Percentiles rank a stretch among this genome's conserved stretches.
phyloP scores from a whole-genome alignment of 2,329 filamentous ascomycete genomes.

The Colletotrichum acutatum region DNA sequence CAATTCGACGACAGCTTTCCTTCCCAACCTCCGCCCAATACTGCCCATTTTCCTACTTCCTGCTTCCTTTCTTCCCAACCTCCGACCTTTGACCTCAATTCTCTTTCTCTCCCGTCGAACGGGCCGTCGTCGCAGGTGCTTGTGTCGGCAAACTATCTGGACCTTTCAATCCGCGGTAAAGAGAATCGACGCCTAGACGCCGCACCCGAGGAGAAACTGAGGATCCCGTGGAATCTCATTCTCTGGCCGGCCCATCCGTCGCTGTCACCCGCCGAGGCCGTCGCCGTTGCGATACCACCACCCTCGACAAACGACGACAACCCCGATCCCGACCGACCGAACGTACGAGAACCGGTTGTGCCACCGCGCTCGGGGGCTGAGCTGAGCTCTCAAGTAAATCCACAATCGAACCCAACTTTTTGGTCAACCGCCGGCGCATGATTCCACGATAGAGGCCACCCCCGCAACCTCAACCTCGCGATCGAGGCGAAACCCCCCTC shows the following conservation, averaged over 20 bases:
- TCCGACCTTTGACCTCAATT: no score
- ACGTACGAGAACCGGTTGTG: not conserved
- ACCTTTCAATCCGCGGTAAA: not conserved
- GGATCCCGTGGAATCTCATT: not conserved
- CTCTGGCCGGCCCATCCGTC: not conserved
- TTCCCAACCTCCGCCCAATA: constrained; percentile 1
- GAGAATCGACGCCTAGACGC: not conserved
- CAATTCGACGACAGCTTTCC: not conserved
- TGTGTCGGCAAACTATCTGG: not conserved
- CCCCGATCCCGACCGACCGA: not conserved
- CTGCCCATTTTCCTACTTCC: not conserved
- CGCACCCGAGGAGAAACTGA: not conserved
- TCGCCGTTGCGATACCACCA: not conserved
- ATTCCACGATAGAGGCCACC: constrained; percentile 19
- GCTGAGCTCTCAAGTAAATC: not conserved
- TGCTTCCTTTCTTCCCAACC: not conserved
- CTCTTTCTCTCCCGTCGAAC: not conserved
- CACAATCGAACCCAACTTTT: not conserved
- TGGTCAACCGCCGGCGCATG: constrained; percentile 11
- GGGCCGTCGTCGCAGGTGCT: not conserved
- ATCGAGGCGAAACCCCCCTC: not conserved
- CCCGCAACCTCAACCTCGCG: constrained; percentile 1
- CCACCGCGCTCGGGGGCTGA: not conserved
- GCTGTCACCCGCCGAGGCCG: not conserved
- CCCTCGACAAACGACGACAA: not conserved